A percentile compares a stretch with the other conserved stretches of the same genome.
These are phyloP conservation scores for Heritiera littoralis DNA, from an alignment of 345 rosid genomes.

Conservation along the genomic window DNA sequence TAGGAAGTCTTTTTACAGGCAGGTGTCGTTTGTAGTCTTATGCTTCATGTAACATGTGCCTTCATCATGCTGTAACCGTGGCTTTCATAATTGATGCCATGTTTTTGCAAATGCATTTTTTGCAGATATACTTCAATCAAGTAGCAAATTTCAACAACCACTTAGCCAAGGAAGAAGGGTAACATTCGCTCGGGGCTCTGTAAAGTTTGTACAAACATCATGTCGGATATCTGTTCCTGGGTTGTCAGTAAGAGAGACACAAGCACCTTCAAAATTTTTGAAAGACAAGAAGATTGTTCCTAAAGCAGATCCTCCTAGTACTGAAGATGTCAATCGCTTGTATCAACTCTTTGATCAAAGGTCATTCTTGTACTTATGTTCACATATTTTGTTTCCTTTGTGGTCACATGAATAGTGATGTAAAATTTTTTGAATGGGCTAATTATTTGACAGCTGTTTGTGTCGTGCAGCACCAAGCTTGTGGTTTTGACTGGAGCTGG, in stretches of 20 bases:
- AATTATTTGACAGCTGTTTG: conserved; percentile 5
- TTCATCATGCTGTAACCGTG: conserved; percentile 5
- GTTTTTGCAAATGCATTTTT: neutral
- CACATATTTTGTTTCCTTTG: neutral
- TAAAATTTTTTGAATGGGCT: neutral
- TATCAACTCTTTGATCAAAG: conserved; percentile 68
- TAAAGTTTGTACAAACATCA: conserved; percentile 50
- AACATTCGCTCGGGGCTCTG: conserved; percentile 29
- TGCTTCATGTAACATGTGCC: neutral
- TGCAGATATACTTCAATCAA: neutral
- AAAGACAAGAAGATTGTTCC: conserved; percentile 72
- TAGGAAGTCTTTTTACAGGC: conserved; percentile 17
- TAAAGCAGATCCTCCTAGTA: conserved; percentile 75
- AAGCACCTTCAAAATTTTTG: conserved; percentile 34
- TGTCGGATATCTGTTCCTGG: conserved; percentile 61
- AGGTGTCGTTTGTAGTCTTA: conserved; percentile 10
- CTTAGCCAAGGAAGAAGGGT: conserved; percentile 28
- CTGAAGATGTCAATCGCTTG: conserved; percentile 55
- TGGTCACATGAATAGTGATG: neutral
- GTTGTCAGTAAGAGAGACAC: conserved; percentile 31
- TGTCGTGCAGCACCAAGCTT: conserved; percentile 57
- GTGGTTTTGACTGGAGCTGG: conserved; percentile 91
- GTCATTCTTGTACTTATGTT: conserved; percentile 28
- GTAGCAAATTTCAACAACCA: conserved; percentile 18
- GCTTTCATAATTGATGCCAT: conserved; percentile 3